Evolutionary conservation across 768 basidiomycete species (phyloP).

Genomic region (Termitomyces heimii): DNA sequence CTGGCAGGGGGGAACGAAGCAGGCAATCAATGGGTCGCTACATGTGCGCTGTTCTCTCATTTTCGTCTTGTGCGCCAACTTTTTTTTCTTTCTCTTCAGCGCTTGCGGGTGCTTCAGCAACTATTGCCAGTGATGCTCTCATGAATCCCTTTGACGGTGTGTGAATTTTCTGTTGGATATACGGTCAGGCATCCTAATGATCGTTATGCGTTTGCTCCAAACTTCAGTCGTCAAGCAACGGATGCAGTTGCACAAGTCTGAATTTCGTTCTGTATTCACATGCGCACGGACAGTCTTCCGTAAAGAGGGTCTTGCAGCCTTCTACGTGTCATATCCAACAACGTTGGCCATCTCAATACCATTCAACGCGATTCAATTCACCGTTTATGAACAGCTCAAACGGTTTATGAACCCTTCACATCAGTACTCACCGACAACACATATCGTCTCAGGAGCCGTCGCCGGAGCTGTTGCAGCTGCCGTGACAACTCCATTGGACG

Average conservation of each 20-base stretch:
- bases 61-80: neutral
- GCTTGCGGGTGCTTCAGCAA: slow-evolving; percentile 89
- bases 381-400: slow-evolving; percentile 93
- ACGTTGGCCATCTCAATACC: slow-evolving; percentile 96
- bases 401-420: slow-evolving; percentile 77
- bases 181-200: neutral
- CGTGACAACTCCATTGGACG: slow-evolving; percentile 94
- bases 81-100: slow-evolving; percentile 38
- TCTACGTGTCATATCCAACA: slow-evolving; percentile 98
- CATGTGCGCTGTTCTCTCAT: slow-evolving; percentile 51
- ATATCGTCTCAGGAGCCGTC: slow-evolving; percentile 86
- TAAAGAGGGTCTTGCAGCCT: slow-evolving; percentile 82
- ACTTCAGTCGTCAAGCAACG: slow-evolving; percentile 93
- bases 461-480: slow-evolving; percentile 94
- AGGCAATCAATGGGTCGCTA: slow-evolving; percentile 82
- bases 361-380: slow-evolving; percentile 97
- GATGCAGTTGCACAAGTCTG: slow-evolving; percentile 95
- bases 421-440: slow-evolving; percentile 88
- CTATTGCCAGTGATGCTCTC: slow-evolving; percentile 91
- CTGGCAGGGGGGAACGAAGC: slow-evolving; percentile 79
- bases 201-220: neutral
- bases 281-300: slow-evolving; percentile 83
- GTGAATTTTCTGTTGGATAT: slow-evolving; percentile 18
- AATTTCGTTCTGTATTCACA: slow-evolving; percentile 81
- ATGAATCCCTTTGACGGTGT: slow-evolving; percentile 99